Evolutionary conservation across 768 basidiomycete species (phyloP).

Genomic region (Panaeolus cyanescens): DNA sequence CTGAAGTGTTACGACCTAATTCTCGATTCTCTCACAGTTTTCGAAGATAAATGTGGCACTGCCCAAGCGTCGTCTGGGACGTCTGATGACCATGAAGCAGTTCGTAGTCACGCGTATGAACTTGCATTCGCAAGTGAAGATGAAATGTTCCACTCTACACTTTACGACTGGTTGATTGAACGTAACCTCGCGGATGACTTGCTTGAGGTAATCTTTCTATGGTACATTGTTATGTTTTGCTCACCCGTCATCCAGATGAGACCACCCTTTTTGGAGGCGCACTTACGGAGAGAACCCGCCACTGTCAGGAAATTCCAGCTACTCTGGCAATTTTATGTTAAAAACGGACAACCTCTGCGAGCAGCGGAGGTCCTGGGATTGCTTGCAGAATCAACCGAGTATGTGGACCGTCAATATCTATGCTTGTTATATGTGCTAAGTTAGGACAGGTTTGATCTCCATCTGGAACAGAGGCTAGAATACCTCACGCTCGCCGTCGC

Average conservation of each 20-base stretch:
- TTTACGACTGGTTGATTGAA: constrained; percentile 93
- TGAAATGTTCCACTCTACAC: constrained; percentile 88
- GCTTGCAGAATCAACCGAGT: constrained; percentile 87
- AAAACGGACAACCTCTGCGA: constrained; percentile 82
- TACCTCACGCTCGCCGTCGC: constrained; percentile 93
- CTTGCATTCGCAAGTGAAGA: constrained; percentile 85
- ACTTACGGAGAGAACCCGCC: constrained; percentile 79
- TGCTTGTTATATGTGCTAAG: constrained; percentile 3
- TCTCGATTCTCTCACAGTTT: constrained; percentile 77
- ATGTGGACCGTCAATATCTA: constrained; percentile 27
- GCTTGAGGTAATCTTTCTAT: constrained; percentile 67
- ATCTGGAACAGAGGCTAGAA: constrained; percentile 78
- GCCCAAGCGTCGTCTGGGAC: constrained; percentile 22
- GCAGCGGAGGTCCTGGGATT: constrained; percentile 85
- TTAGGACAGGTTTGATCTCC: constrained; percentile 56
- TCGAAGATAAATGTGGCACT: constrained; percentile 64
- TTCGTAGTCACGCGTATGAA: constrained; percentile 84
- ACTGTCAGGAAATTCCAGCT: constrained; percentile 85
- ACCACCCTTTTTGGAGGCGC: constrained; percentile 85
- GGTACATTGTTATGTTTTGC: constrained; percentile 2
- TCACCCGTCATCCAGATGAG: constrained; percentile 58
- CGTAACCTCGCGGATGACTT: constrained; percentile 84
- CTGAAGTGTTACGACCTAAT: constrained; percentile 81
- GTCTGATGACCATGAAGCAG: constrained; percentile 63
- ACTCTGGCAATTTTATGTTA: constrained; percentile 97